Percentiles rank a stretch among this genome's conserved stretches.
Evolutionary conservation across 1,284 basidiomycete genomes (phyloP).

Genomic region (Fistulinella cinereoalba): DNA sequence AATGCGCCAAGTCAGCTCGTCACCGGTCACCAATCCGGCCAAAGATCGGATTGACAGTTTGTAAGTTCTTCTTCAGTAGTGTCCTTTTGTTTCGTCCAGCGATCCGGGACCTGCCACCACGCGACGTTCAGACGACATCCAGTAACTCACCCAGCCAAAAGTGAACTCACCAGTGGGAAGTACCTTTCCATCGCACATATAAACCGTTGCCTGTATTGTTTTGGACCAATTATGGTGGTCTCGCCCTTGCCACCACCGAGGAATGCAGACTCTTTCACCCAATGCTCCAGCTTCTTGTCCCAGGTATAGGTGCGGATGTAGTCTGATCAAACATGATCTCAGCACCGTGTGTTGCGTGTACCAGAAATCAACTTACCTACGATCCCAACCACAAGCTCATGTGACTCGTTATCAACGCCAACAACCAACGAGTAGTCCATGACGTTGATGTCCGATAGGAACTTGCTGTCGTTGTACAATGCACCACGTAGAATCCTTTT

Average conservation of each 20-base stretch:
- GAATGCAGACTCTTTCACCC: conserved; percentile 94
- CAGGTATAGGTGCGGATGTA: conserved; percentile 94
- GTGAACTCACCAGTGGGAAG: conserved; percentile 68
- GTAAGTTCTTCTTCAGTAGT: conserved; percentile 65
- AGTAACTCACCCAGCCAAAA: background rate
- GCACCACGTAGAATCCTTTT: conserved; percentile 91
- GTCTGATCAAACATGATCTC: conserved; percentile 46
- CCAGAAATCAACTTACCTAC: conserved; percentile 61
- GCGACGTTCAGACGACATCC: conserved; percentile 3
- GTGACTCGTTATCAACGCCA: conserved; percentile 81
- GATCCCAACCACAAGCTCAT: conserved; percentile 93
- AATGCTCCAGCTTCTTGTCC: conserved; percentile 98
- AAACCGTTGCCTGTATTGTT: conserved; percentile 85
- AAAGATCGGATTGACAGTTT: conserved; percentile 48
- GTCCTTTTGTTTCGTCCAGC: conserved; percentile 84
- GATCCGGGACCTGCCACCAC: conserved; percentile 64
- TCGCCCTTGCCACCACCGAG: conserved; percentile 82
- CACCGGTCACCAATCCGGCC: conserved; percentile 57
- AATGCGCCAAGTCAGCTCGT: too few relatives aligned
- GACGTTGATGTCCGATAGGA: conserved; percentile 92
- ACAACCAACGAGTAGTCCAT: conserved; percentile 99
- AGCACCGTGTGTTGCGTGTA: background rate
- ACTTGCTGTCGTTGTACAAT: conserved; percentile 92
- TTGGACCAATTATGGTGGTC: conserved; percentile 89
- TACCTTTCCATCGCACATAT: conserved; percentile 91